Conservation (phyloP, 208 protist species). For the Phytomonas francai region DNA sequence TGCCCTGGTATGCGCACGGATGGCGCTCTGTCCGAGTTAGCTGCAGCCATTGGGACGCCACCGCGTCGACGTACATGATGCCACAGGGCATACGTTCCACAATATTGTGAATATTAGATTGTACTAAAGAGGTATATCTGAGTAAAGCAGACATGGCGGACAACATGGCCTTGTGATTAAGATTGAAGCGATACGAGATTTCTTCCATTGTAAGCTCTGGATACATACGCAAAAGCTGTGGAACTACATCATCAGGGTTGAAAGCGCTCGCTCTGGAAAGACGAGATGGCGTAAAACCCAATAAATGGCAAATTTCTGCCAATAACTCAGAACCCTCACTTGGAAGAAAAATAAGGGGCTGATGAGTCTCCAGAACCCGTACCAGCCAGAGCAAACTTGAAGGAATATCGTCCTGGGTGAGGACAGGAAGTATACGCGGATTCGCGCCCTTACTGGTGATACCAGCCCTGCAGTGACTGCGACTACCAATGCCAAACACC, state of each 20-base stretch:
- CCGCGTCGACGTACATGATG: slow-evolving; percentile 50
- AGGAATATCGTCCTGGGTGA: slow-evolving; percentile 29
- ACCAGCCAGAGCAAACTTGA: slow-evolving; percentile 40
- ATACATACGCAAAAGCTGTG: slow-evolving; percentile 42
- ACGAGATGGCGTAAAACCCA: neutral
- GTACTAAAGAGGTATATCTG: slow-evolving; percentile 26
- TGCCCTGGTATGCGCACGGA: slow-evolving; percentile 66
- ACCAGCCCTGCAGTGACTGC: neutral
- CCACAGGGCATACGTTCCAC: slow-evolving; percentile 42
- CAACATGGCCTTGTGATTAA: slow-evolving; percentile 45
- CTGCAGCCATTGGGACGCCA: slow-evolving; percentile 47
- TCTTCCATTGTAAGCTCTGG: slow-evolving; percentile 22
- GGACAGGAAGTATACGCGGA: slow-evolving; percentile 15
- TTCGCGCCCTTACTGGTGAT: neutral
- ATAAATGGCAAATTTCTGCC: neutral
- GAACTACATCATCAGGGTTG: slow-evolving; percentile 25
- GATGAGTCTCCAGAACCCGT: slow-evolving; percentile 30
- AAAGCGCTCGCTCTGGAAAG: slow-evolving; percentile 11
- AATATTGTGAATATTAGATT: slow-evolving; percentile 61
- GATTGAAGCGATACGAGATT: slow-evolving; percentile 42
- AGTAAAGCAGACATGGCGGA: slow-evolving; percentile 69
- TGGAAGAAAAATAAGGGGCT: slow-evolving; percentile 35
- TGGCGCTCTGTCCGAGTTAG: slow-evolving; percentile 67
- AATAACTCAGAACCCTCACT: slow-evolving; percentile 24
- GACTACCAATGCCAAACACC: neutral